Evolutionary conservation across 306 rosid genomes (phyloP), one percentile per base, ranked within the genome.

Genomic region (Vigna unguiculata): DNA sequence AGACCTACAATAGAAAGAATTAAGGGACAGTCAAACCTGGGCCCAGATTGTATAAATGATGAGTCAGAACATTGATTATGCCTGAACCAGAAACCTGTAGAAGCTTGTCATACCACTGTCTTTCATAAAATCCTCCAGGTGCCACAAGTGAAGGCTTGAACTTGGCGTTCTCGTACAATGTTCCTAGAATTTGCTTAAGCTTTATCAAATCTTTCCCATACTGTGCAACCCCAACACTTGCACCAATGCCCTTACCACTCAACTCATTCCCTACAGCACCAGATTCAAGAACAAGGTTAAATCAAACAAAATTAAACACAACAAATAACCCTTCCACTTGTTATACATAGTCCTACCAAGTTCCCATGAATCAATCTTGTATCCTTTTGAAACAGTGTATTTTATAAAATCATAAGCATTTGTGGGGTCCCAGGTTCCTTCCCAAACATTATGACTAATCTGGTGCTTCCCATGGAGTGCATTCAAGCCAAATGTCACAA

Each of bases 31-130:
- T 25, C 93, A 13, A 80, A 92, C 99, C 99, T 88, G 97, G 73
- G 52, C 99, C 99, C 86, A 95, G 83, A 81, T 90, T 89, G 83
- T 95, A 95, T 41, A 95, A 69, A 78, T 95, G 99, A 86, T 92
- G 97, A 61, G 89, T 89, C 90, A 95, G 62, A 47, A 88, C 83
- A 83, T 92, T 68, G 77, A 95, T 78, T 71, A 89, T 82, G 74
- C 81, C 88, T 16, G 97, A 74, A 77, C 99, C 97, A 3, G 99
- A 85, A 75, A 86, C 90, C 83, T 89, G 87, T 78, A 95, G 96
- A 82, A 95, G 87, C 52, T 61, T 83, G 38, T 89, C 47, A 79
- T 78, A 95, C 99, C 99, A 95, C 25, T 86, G 69, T 83, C 81
- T 84, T 71, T 88, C 88, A 71, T 81, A 92, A 83, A 95, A 95